These are phyloP conservation scores for Rhynchospora pubera DNA, from an alignment of 176 grass and related monocot genomes.

Conservation along the genomic window DNA sequence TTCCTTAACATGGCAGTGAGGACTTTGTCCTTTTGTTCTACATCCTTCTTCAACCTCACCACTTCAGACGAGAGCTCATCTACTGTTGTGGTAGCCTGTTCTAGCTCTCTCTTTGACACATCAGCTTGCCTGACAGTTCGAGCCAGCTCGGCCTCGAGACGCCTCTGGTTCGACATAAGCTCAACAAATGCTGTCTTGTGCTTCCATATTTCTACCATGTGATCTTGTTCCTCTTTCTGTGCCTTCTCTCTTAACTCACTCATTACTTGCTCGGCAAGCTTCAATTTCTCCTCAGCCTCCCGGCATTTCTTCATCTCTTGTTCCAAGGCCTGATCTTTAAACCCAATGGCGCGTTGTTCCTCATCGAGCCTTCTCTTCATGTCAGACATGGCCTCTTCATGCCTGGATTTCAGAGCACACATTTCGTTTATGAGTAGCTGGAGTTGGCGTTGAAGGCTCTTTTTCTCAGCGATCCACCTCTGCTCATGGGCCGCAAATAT, in stretches of 20 bases:
- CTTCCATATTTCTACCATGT: slow-evolving; percentile 47
- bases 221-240: slow-evolving; percentile 32
- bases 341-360: slow-evolving; percentile 12
- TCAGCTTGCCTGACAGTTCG: slow-evolving; percentile 43
- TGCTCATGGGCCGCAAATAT: slow-evolving; percentile 73
- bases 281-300: slow-evolving; percentile 38
- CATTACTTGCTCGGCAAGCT: slow-evolving; percentile 18
- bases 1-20: slow-evolving; percentile 79
- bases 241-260: slow-evolving; percentile 31
- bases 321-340: slow-evolving; percentile 41
- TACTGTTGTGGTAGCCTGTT: slow-evolving; percentile 31
- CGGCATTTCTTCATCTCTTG: slow-evolving; percentile 27
- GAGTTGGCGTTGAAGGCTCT: slow-evolving; percentile 47
- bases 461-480: slow-evolving; percentile 56
- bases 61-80: slow-evolving; percentile 43
- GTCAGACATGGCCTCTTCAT: slow-evolving; percentile 32
- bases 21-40: slow-evolving; percentile 81
- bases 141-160: slow-evolving; percentile 54
- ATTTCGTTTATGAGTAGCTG: slow-evolving; percentile 49
- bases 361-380: slow-evolving; percentile 44
- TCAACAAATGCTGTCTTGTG: slow-evolving; percentile 67
- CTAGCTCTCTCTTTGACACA: slow-evolving; percentile 34
- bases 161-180: slow-evolving; percentile 51
- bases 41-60: slow-evolving; percentile 41
- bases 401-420: slow-evolving; percentile 28